A percentile compares a stretch with the other conserved stretches of the same genome.
These are phyloP conservation scores for Pelargonium fulgidum DNA, from an alignment of 441 rosid species.

Conservation along the genomic window DNA sequence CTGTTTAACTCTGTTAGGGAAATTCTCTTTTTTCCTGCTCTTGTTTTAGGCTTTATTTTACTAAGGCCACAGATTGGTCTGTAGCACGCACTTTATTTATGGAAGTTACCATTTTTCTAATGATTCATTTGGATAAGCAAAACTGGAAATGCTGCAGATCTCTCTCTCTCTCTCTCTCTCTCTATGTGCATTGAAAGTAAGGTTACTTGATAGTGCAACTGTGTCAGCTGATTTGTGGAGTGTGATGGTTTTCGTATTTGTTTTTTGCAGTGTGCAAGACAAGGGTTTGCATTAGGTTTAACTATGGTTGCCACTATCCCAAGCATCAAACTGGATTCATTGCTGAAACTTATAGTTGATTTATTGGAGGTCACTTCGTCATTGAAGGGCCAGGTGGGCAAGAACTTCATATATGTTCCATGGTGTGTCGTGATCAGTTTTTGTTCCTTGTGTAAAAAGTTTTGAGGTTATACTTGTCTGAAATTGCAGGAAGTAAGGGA, in stretches of 20 bases:
- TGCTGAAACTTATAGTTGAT: slow-evolving; percentile 63
- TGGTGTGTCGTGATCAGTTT: background rate
- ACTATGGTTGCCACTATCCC: slow-evolving; percentile 48
- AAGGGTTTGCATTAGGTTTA: slow-evolving; percentile 90
- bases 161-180: background rate
- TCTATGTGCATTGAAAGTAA: background rate
- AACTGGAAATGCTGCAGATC: background rate
- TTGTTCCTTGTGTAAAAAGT: slow-evolving; percentile 10
- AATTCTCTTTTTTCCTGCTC: background rate
- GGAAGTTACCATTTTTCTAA: background rate
- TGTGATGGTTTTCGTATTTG: slow-evolving; percentile 1
- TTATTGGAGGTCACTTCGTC: slow-evolving; percentile 74
- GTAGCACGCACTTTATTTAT: background rate
- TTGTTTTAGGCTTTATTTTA: background rate
- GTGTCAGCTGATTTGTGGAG: slow-evolving; percentile 8
- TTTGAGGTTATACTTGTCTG: slow-evolving; percentile 15
- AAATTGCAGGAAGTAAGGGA: slow-evolving; percentile 66
- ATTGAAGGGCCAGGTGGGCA: slow-evolving; percentile 87
- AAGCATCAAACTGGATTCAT: slow-evolving; percentile 52
- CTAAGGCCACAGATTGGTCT: background rate
- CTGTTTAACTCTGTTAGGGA: background rate
- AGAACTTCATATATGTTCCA: slow-evolving; percentile 10
- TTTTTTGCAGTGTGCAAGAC: slow-evolving; percentile 80
- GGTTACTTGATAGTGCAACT: background rate
- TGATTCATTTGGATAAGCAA: background rate